Evolutionary conservation across 116 monocot genomes (phyloP).

Genomic region (Trichopus zeylanicus): DNA sequence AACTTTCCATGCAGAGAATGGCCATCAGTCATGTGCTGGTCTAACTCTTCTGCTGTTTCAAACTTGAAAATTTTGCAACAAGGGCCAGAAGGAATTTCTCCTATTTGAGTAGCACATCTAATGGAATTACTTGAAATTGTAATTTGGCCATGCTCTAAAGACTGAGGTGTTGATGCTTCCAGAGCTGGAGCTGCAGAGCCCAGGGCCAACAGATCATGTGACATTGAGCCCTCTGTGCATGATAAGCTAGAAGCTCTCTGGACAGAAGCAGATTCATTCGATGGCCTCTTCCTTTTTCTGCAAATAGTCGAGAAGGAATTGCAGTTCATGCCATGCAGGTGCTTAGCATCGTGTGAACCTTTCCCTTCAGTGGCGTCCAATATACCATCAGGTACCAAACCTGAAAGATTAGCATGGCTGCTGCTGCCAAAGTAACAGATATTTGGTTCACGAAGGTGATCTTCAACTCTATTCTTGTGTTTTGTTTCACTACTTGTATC

Average conservation of each 20-base stretch:
- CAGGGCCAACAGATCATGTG: conserved; percentile 4
- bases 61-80: neutral
- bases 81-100: neutral
- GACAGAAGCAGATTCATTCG: neutral
- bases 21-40: neutral
- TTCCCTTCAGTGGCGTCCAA: neutral
- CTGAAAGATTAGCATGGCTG: conserved; percentile 12
- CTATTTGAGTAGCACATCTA: neutral
- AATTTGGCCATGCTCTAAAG: neutral
- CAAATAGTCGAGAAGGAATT: conserved; percentile 7
- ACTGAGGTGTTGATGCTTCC: conserved; percentile 3
- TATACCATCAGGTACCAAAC: conserved; percentile 6
- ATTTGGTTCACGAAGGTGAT: neutral
- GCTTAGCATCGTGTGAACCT: conserved; percentile 6
- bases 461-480: neutral
- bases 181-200: neutral
- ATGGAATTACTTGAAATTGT: neutral
- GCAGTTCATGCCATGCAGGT: conserved; percentile 2
- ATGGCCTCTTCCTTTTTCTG: neutral
- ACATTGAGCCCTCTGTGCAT: neutral
- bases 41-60: neutral
- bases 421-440: neutral
- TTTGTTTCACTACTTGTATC: neutral
- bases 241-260: conserved; percentile 1
- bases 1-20: neutral